Conservation (phyloP, 208 protist genomes). For the Blechomonas ayalai region DNA sequence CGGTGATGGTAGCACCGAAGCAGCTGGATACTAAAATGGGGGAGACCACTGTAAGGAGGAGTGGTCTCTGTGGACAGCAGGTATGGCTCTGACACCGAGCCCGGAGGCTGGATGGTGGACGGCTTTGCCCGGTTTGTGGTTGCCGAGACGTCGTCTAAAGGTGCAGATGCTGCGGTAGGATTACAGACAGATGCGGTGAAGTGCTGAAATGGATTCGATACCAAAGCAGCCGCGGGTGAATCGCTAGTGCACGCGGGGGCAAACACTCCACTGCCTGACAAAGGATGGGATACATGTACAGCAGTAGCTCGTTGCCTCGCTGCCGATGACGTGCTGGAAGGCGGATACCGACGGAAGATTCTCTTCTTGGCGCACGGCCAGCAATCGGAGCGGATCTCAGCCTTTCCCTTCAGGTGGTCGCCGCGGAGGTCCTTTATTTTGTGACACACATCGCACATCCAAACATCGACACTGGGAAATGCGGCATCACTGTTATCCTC, state of each 20-base stretch:
- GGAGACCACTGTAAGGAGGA: neutral
- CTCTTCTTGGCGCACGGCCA: conserved; percentile 51
- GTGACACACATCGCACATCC: conserved; percentile 29
- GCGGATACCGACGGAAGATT: conserved; percentile 18
- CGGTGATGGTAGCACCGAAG: conserved; percentile 35
- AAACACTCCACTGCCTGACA: too few species aligned
- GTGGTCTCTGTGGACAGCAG: too few species aligned
- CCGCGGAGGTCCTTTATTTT: conserved; percentile 24
- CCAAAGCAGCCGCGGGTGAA: too few species aligned
- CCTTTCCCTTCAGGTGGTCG: conserved; percentile 34
- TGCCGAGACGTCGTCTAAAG: too few species aligned
- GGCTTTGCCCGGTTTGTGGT: neutral
- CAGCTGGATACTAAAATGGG: conserved; percentile 36
- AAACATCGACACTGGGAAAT: conserved; percentile 4
- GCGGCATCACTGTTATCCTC: neutral
- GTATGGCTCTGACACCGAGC: neutral
- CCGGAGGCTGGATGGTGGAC: neutral
- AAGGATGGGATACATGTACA: too few species aligned
- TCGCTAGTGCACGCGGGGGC: too few species aligned
- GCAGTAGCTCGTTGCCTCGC: too few species aligned
- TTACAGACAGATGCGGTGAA: too few species aligned
- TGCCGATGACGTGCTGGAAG: too few species aligned
- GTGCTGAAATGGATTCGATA: too few species aligned
- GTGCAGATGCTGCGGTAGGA: too few species aligned
- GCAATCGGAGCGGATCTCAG: conserved; percentile 37